Conservation (phyloP, 257 asterid genomes). For the Solanum rostratum region DNA sequence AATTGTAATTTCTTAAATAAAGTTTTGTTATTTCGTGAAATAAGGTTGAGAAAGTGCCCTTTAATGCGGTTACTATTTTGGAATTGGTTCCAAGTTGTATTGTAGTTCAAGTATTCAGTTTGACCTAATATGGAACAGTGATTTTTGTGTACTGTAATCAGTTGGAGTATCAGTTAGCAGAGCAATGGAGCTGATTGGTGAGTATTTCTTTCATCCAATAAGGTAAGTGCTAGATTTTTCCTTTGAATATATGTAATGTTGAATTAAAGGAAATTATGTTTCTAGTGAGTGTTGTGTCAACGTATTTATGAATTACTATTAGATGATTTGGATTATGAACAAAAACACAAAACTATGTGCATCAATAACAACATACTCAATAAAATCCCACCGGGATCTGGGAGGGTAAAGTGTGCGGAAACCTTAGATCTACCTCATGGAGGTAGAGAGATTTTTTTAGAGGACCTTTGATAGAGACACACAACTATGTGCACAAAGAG, state of each 20-base stretch:
- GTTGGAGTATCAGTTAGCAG: neutral
- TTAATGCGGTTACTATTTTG: slow-evolving; percentile 47
- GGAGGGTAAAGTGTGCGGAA: too few relatives aligned
- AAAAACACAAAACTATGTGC: neutral
- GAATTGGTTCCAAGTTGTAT: slow-evolving; percentile 69
- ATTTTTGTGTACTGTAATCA: neutral
- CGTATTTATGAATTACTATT: neutral
- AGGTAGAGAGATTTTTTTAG: too few relatives aligned
- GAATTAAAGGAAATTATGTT: neutral
- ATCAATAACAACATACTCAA: too few relatives aligned
- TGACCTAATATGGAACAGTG: neutral
- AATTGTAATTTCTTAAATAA: slow-evolving; percentile 24
- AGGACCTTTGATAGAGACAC: too few relatives aligned
- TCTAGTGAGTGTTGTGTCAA: neutral
- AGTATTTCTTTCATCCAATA: neutral
- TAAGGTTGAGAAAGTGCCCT: slow-evolving; percentile 32
- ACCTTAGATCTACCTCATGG: too few relatives aligned
- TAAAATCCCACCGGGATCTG: too few relatives aligned
- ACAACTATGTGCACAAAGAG: too few relatives aligned
- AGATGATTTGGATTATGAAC: neutral
- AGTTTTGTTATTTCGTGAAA: slow-evolving; percentile 27
- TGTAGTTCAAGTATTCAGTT: neutral
- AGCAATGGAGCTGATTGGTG: neutral
- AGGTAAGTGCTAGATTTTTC: neutral
- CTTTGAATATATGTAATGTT: neutral